These are phyloP conservation scores for Neurospora sp. DNA, from an alignment of 495 filamentous ascomycete species.

Conservation along the genomic window DNA sequence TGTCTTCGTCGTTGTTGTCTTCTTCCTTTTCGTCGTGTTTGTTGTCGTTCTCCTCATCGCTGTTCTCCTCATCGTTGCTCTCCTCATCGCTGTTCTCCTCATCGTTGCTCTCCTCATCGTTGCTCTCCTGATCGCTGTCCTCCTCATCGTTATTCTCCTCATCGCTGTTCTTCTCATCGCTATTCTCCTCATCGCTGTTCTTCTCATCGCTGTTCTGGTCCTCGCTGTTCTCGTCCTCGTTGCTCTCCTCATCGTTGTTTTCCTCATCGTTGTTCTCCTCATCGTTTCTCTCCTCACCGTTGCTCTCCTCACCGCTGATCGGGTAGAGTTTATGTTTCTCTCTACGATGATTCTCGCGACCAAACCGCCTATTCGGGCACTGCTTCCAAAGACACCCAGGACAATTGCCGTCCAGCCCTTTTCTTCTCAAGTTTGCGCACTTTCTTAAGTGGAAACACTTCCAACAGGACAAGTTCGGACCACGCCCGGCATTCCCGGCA, in stretches of 20 bases:
- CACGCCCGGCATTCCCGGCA: background rate
- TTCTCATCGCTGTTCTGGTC: too few species aligned
- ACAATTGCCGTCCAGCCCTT: background rate
- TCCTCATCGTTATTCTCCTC: background rate
- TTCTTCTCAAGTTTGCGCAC: background rate
- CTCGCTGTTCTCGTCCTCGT: too few species aligned
- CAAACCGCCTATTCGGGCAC: background rate
- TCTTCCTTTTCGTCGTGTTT: too few species aligned
- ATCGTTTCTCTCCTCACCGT: background rate
- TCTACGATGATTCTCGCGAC: background rate
- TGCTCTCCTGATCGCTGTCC: too few species aligned
- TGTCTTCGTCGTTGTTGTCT: too few species aligned
- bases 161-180: background rate
- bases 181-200: background rate
- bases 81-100: too few species aligned
- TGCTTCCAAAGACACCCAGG: background rate
- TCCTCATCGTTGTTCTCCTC: background rate
- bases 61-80: too few species aligned
- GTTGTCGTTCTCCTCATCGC: too few species aligned
- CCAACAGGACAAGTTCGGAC: background rate
- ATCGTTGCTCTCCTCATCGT: too few species aligned
- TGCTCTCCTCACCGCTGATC: too few species aligned
- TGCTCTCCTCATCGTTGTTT: too few species aligned
- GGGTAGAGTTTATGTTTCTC: background rate
- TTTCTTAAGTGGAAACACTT: background rate